Evolutionary conservation across 345 rosid species (phyloP), one percentile per base, ranked within the genome.

Genomic region (Boechera retrofracta): DNA sequence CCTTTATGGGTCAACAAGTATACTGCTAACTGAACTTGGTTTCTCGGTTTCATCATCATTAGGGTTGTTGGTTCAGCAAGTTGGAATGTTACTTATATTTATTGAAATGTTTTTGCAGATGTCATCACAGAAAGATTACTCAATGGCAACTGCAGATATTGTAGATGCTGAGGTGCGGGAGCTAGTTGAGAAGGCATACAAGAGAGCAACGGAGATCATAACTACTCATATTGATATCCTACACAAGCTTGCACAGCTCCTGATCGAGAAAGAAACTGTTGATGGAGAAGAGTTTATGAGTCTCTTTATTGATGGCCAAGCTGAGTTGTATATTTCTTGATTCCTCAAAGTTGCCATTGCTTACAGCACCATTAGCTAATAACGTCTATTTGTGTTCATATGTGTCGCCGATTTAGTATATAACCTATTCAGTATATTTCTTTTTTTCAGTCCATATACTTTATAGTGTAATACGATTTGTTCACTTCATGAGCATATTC

Each of bases 281-380:
- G 98, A 95, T 32, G 98, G 99, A 8, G 99, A 95, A 83, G 99
- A 95, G 87, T 95, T 95, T 78, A 90, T 90, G 99, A 94, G 98
- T 72, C 97, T 94, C 66, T 94, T 94, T 81, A 94, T 94, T 58
- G 98, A 94, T 60, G 98, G 98, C 70, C 87, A 94, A 83, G 94
- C 98, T n/a, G 98, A 92, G 84, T 82, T 94, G 13, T 92, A 72
- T 75, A 87, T 94, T 65, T 75, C 88, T 48, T 92, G 75, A 87
- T 64, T 82, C 60, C 54, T 64, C 69, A 4, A 64, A 64, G 36
- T n/a, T 28, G 38, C 1, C 26, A 64, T 62, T 41, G 51, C 52
- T 63, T 62, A 62, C 67, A 26, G 15, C 42, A 42, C 33, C 66
- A 61, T 41, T 24, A 63, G 67, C 67, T 24, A 24, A 39, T 39